Evolutionary conservation across 2,329 filamentous ascomycete species (phyloP), one percentile per base, ranked within the genome.

Genomic region (Microdochium nivale): DNA sequence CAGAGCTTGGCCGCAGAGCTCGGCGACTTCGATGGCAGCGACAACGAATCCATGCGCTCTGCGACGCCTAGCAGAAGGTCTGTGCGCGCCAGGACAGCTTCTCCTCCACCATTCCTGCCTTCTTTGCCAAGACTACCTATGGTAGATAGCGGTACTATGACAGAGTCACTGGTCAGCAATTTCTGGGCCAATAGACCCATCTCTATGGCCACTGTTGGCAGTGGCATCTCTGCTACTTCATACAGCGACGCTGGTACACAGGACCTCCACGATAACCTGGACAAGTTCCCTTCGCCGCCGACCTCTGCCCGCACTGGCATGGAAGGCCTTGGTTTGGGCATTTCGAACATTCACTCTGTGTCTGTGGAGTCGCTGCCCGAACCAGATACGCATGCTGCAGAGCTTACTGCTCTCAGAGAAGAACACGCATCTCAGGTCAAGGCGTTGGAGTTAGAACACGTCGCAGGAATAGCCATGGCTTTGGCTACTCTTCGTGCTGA

Each of bases 1-100:
- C 88, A 96, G 72, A 97, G 87, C 62, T 75, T 99, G 49, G 95
- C 94, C 65, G 90, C 90, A 40, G 94, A 99, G 68, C 78, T 99
- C 43, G 89, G 87, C 50, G 88, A 90, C 58, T 73, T 96, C 44
- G 86, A 82, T 55, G 82, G 83, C 56, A 86, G 87, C 58, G 88
- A 89, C 55, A 87, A 89, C 54, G 85, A 86, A 55, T 84, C 87
- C 51, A 74, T 69, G 53, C 62, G 70, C 25, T 74, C 73, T 19
- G 77, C 71, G 25, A 84, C 80, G 27, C 81, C 81, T 25, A 79
- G 75, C 56, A 73, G 74, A 35, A 66, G 70, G 25, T 80, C 78
- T 11, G 64, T 69, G 47, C 64, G 72, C 43, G 70, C 68, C 37
- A 66, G 67, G 24, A 65, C 64, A 0, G 58, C 65, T 19, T 75